Base-by-base conservation (phyloP, 2,329 filamentous ascomycete species). In the Coniochaeta hoffmannii region DNA sequence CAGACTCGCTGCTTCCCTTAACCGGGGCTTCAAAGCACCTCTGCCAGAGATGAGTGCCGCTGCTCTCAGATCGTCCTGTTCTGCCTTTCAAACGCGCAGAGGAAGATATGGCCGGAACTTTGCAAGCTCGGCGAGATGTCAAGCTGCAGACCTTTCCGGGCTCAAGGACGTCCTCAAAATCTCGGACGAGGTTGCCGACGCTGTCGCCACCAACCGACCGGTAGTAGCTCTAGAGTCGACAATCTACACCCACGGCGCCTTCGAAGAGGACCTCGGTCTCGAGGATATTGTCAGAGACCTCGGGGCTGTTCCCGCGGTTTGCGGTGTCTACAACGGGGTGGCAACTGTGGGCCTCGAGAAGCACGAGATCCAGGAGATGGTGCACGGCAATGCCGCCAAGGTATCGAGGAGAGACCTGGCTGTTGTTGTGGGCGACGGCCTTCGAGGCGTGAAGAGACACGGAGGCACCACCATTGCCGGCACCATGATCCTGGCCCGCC, bases 141-240 rank as follows among this genome's bases (percentile, higher is more conserved):
- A 8, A 19, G 49, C 49, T 31, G 28, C 49, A 7, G 28, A 34
- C n/a, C 59, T 66, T 5, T 57, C 59, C n/a, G 65, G 67, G 12
- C 62, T 78, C 31, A 66, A 67, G 56, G 63, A 68, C 38, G 62
- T 90, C 58, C 79, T 95, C 56, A 80, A 78, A 54, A 77, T 96
- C 41, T 92, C 90, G 1, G 87, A 93, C 53, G 93, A 97, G 71
- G 87, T 99, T 12, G 76, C 79, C 53, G 84, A 90, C 66, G 93
- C 92, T 36, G 70, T 97, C 50, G 77, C 82, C 41, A 81, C 83
- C 12, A 85, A 86, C 56, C 86, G 84, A 64, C 93, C 94, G 0
- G 86, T 99, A 4, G 92, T 99, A 11, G 94, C 93, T 15, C 79
- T 99, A 4, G 94, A 99, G 71, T 91, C 90, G 1, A 96, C 94